These are phyloP conservation scores for Geotrichum fermentans DNA, from an alignment of 1,139 yeast genomes.

Conservation along the genomic window DNA sequence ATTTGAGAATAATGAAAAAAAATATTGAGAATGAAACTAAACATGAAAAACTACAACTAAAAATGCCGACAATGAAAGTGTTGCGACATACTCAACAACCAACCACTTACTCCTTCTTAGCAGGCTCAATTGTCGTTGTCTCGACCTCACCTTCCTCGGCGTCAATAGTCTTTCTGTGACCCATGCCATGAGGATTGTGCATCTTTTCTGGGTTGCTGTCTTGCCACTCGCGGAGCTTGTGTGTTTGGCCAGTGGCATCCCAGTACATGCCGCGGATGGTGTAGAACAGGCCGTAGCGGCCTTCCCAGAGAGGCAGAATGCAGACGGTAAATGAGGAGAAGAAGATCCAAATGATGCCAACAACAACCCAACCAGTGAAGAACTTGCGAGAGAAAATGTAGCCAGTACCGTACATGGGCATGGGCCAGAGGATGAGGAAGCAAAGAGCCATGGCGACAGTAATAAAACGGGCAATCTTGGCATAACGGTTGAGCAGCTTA, in stretches of 20 bases:
- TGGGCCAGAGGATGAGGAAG: conserved; percentile 44
- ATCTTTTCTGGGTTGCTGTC: conserved; percentile 59
- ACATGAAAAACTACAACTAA: not conserved
- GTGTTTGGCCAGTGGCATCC: conserved; percentile 72
- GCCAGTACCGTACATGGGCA: conserved; percentile 44
- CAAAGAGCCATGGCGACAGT: conserved; percentile 35
- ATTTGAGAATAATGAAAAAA: too few species aligned
- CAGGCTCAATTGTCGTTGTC: not conserved
- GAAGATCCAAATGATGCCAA: conserved; percentile 43
- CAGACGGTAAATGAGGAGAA: conserved; percentile 47
- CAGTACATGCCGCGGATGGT: conserved; percentile 74
- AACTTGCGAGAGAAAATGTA: conserved; percentile 43
- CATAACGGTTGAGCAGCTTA: conserved; percentile 22
- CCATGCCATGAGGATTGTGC: conserved; percentile 50
- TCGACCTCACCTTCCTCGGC: conserved; percentile 1
- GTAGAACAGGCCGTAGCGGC: conserved; percentile 56
- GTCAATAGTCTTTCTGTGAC: not conserved
- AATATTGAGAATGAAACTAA: not conserved
- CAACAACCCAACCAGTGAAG: conserved; percentile 43
- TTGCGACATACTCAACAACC: not conserved
- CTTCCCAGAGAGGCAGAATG: conserved; percentile 62
- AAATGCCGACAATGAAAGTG: not conserved
- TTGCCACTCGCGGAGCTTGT: conserved; percentile 73
- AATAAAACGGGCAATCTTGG: conserved; percentile 32
- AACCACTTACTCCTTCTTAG: not conserved